Conservation (phyloP, 2,329 filamentous ascomycete genomes). For the Diaporthe sp. region DNA sequence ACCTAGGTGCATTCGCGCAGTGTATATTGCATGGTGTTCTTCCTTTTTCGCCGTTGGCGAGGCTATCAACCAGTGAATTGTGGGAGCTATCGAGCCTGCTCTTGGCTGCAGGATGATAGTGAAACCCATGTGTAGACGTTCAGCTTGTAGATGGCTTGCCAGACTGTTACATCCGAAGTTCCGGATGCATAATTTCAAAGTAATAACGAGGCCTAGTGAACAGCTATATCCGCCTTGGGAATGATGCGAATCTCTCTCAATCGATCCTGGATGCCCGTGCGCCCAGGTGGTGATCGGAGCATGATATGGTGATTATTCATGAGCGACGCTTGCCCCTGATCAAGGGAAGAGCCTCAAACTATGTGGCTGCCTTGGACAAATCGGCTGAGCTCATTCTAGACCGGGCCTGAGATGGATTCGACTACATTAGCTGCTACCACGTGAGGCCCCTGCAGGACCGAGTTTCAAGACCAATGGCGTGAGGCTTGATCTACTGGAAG, state of each 20-base stretch:
- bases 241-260: too few relatives aligned
- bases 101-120: not conserved
- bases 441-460: not conserved
- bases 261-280: not conserved
- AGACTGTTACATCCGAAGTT: not conserved
- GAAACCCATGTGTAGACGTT: not conserved
- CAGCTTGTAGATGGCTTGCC: not conserved
- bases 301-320: not conserved
- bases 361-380: not conserved
- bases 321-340: not conserved
- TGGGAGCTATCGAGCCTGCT: not conserved
- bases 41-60: not conserved
- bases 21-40: too few relatives aligned
- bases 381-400: not conserved
- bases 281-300: not conserved
- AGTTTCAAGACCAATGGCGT: not conserved
- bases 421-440: not conserved
- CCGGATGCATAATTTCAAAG: not conserved
- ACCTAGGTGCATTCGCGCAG: not conserved
- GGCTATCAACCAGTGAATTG: too few relatives aligned
- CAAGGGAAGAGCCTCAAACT: too few relatives aligned
- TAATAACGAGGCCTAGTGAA: not conserved
- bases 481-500: not conserved
- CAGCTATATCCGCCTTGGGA: too few relatives aligned
- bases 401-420: not conserved